Evolutionary conservation across 1,284 basidiomycete species (phyloP).

Genomic region (Phlebopus sp.): DNA sequence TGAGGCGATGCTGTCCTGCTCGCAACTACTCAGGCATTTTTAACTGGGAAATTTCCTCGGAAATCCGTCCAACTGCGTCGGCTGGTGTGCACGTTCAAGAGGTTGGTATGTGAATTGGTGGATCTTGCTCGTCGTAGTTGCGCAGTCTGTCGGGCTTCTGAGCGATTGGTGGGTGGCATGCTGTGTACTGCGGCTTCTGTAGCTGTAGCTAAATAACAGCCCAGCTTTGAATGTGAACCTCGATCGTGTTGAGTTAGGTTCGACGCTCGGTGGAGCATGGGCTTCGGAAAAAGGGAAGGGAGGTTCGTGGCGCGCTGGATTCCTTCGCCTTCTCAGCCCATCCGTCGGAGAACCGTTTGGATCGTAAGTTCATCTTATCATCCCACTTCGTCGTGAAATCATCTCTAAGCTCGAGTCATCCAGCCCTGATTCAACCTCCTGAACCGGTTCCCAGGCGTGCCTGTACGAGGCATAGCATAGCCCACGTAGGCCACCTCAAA

Average conservation of each 20-base stretch:
- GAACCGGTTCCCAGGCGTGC: constrained; percentile 3
- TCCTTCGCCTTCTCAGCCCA: background rate
- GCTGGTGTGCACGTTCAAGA: constrained; percentile 1
- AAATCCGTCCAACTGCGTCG: constrained; percentile 17
- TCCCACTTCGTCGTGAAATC: constrained; percentile 2
- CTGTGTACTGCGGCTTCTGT: background rate
- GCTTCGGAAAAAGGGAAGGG: background rate
- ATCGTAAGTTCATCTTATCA: constrained; percentile 14
- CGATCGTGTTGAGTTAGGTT: background rate
- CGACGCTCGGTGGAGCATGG: background rate
- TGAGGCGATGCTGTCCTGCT: constrained; percentile 4
- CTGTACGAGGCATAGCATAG: background rate
- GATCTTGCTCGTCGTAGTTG: background rate
- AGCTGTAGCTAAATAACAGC: background rate
- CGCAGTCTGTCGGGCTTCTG: background rate
- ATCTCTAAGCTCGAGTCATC: background rate
- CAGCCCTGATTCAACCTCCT: background rate
- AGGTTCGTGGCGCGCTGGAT: background rate
- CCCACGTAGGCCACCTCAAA: constrained; percentile 11
- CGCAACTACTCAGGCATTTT: constrained; percentile 4
- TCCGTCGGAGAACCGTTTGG: constrained; percentile 13
- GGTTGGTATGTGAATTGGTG: background rate
- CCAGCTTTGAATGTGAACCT: background rate
- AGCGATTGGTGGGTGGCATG: background rate
- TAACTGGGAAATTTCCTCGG: constrained; percentile 18